Conservation (phyloP, 805 yeast genomes). For the Kluyveromyces aestuarii region DNA sequence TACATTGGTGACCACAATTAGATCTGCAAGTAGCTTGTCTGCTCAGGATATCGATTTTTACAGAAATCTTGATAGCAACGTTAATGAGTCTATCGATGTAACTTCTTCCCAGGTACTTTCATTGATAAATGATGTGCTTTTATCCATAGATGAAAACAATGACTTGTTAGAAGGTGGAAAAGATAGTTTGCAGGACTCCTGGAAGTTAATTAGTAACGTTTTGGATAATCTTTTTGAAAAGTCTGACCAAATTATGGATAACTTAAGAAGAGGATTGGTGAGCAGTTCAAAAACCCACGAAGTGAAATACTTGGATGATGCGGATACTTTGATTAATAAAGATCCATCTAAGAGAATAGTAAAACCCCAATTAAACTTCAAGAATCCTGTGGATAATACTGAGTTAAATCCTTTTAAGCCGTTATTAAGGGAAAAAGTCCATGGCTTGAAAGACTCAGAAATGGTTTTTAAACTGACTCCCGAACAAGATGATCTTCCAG, state of each 20-base stretch:
- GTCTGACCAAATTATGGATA: conserved; percentile 50
- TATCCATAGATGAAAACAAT: conserved; percentile 29
- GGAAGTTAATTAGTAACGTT: conserved; percentile 54
- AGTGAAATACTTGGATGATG: conserved; percentile 45
- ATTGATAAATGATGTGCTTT: conserved; percentile 38
- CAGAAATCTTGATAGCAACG: conserved; percentile 45
- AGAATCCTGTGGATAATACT: conserved; percentile 52
- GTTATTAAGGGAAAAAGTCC: conserved; percentile 59
- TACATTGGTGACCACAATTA: conserved; percentile 44
- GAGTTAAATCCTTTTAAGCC: conserved; percentile 74
- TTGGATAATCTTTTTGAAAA: conserved; percentile 70
- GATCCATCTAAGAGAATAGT: conserved; percentile 28
- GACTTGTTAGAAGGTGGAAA: conserved; percentile 27
- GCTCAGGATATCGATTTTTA: conserved; percentile 77
- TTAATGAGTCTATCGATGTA: conserved; percentile 33
- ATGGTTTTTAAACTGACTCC: conserved; percentile 36
- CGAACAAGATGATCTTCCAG: conserved; percentile 36
- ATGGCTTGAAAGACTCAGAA: conserved; percentile 49
- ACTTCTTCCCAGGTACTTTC: conserved; percentile 36
- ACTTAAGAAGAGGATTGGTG: conserved; percentile 8
- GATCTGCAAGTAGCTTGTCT: conserved; percentile 61
- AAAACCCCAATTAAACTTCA: conserved; percentile 67
- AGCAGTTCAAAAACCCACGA: conserved; percentile 11
- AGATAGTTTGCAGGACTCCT: conserved; percentile 38
- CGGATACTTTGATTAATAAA: conserved; percentile 9